Evolutionary conservation across 345 rosid species (phyloP).

Genomic region (Litchi chinensis): DNA sequence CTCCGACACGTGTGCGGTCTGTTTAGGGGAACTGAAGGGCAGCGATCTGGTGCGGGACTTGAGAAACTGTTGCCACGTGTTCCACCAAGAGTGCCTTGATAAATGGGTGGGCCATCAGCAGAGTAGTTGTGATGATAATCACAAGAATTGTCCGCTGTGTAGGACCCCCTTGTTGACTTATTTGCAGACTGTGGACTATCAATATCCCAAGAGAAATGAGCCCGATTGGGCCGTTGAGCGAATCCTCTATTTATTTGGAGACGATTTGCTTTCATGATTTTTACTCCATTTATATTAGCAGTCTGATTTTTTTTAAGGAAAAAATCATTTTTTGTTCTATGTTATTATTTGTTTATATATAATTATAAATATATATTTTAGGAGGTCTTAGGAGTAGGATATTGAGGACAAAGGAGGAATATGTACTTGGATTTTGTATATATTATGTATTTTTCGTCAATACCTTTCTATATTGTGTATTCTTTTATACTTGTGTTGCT

Average conservation of each 20-base stretch:
- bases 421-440: constrained; percentile 1
- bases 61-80: constrained; percentile 89
- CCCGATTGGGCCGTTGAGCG: constrained; percentile 97
- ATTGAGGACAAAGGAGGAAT: background rate
- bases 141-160: constrained; percentile 80
- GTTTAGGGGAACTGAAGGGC: constrained; percentile 54
- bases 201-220: constrained; percentile 47
- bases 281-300: background rate
- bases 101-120: constrained; percentile 81
- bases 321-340: background rate
- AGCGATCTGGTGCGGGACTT: constrained; percentile 75
- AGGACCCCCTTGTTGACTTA: constrained; percentile 74
- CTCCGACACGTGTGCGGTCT: constrained; percentile 79
- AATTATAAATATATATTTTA: background rate
- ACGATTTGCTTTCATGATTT: constrained; percentile 59
- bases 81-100: constrained; percentile 85
- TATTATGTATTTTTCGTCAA: background rate
- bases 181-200: constrained; percentile 42
- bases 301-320: background rate
- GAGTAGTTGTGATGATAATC: constrained; percentile 48
- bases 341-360: background rate
- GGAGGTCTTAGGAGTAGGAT: background rate
- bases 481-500: background rate
- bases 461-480: background rate
- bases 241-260: constrained; percentile 87